These are phyloP conservation scores for Euphorbia tirucalli DNA, from an alignment of 345 rosid species.

Conservation along the genomic window DNA sequence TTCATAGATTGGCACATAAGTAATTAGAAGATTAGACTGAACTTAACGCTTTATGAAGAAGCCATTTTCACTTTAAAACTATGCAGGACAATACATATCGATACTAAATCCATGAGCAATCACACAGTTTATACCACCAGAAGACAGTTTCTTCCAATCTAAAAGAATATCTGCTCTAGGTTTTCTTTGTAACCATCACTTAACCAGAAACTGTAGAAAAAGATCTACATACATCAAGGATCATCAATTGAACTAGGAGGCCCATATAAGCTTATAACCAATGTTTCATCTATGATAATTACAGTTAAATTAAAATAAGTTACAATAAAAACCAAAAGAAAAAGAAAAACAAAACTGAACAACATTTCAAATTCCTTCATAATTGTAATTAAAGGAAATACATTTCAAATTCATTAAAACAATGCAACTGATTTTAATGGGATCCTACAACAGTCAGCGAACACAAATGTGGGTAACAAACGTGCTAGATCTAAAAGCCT, in stretches of 20 bases:
- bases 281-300: background rate
- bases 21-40: background rate
- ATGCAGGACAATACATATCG: background rate
- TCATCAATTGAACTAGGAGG: background rate
- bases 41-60: background rate
- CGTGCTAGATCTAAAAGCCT: background rate
- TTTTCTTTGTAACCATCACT: background rate
- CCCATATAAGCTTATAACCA: background rate
- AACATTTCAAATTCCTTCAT: background rate
- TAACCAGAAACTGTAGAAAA: background rate
- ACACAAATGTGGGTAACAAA: background rate
- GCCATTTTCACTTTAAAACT: background rate
- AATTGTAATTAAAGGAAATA: background rate
- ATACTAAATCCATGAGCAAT: background rate
- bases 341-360: too few relatives aligned
- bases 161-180: background rate
- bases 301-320: background rate
- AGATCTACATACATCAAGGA: background rate
- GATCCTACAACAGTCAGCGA: background rate
- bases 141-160: background rate
- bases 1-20: background rate
- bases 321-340: too few relatives aligned
- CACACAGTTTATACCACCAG: background rate
- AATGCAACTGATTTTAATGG: background rate
- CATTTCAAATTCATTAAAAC: background rate